Percentiles rank a stretch among this genome's conserved stretches.
These are phyloP conservation scores for Hypocrella siamensis DNA, from an alignment of 2,329 filamentous ascomycete genomes.

Conservation along the genomic window DNA sequence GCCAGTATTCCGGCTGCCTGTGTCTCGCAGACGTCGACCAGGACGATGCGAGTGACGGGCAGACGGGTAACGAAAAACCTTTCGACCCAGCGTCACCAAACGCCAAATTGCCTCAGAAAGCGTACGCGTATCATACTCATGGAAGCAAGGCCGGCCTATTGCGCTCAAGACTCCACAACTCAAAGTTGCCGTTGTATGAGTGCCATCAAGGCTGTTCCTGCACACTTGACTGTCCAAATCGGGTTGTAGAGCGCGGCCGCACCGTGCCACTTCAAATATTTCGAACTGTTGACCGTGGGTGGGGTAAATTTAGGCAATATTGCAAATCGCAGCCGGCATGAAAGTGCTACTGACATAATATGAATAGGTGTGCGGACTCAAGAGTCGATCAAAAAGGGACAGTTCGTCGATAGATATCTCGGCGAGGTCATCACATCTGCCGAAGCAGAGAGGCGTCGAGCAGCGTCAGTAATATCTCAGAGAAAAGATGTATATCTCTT, in stretches of 20 bases:
- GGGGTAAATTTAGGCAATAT: constrained; percentile 39
- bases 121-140: constrained; percentile 49
- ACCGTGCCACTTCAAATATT: constrained; percentile 62
- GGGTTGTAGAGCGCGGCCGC: constrained; percentile 61
- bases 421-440: constrained; percentile 50
- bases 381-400: constrained; percentile 49
- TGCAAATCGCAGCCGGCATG: no score
- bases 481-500: constrained; percentile 71
- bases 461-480: constrained; percentile 33
- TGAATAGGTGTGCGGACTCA: constrained; percentile 44
- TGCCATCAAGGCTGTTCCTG: constrained; percentile 62
- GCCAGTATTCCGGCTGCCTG: constrained; percentile 50
- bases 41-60: constrained; percentile 9
- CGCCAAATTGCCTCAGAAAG: constrained; percentile 13
- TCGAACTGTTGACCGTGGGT: constrained; percentile 55
- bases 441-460: constrained; percentile 51
- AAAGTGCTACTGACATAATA: neutral
- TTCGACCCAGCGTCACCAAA: constrained; percentile 6
- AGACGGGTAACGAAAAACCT: constrained; percentile 17
- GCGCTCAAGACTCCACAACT: constrained; percentile 33
- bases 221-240: constrained; percentile 48
- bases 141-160: constrained; percentile 37
- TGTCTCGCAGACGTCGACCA: constrained; percentile 50
- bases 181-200: constrained; percentile 56
- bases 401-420: constrained; percentile 68